Conservation (phyloP, 2,329 filamentous ascomycete genomes). For the Chaetomiaceae sp. region DNA sequence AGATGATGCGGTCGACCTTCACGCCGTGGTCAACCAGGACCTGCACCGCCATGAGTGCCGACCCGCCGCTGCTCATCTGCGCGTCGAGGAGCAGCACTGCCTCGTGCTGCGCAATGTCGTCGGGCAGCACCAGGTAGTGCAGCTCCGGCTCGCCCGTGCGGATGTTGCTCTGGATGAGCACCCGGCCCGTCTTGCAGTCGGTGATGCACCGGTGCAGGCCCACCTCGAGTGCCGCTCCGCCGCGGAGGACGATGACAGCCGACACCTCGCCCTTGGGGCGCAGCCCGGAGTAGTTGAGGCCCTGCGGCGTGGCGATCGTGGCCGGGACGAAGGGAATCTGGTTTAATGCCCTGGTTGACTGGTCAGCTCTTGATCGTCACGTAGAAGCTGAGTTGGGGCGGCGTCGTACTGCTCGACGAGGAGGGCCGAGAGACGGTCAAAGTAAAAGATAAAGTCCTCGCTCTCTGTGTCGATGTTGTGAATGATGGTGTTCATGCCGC, state of each 20-base stretch:
- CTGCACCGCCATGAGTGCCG: slow-evolving; percentile 86
- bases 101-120: slow-evolving; percentile 67
- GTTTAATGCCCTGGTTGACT: slow-evolving; percentile 61
- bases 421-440: slow-evolving; percentile 80
- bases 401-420: slow-evolving; percentile 66
- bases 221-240: slow-evolving; percentile 82
- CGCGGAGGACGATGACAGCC: slow-evolving; percentile 82
- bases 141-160: slow-evolving; percentile 86
- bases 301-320: slow-evolving; percentile 66
- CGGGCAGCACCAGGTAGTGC: slow-evolving; percentile 78
- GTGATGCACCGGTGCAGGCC: slow-evolving; percentile 87
- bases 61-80: slow-evolving; percentile 89
- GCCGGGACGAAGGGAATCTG: slow-evolving; percentile 64
- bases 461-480: slow-evolving; percentile 71
- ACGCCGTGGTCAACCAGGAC: slow-evolving; percentile 95
- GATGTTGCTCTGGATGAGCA: slow-evolving; percentile 86
- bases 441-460: slow-evolving; percentile 97
- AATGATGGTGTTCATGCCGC: slow-evolving; percentile 85
- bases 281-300: slow-evolving; percentile 66
- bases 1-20: slow-evolving; percentile 74
- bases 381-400: not conserved
- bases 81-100: slow-evolving; percentile 84
- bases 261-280: slow-evolving; percentile 67
- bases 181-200: slow-evolving; percentile 81
- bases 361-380: too few species aligned